Base-by-base conservation (phyloP, 176 grass and related monocot species). In the Thalia dealbata region DNA sequence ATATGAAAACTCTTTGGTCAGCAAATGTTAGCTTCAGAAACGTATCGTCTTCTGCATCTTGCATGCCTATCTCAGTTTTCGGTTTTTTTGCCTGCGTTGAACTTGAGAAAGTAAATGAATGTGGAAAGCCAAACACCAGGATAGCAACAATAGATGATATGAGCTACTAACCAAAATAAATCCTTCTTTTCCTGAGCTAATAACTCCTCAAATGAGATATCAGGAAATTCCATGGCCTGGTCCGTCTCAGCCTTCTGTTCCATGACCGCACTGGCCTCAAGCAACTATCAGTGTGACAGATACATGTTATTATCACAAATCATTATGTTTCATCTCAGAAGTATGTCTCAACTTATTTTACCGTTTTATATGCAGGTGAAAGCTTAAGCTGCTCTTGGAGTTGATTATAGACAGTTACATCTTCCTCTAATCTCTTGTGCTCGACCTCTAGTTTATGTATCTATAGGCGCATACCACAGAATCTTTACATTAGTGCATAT, bases 161-260 rank as follows among this genome's bases (percentile, higher is more conserved):
- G 6, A 10, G 58, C 23, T 45, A 75, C 73, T 41, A 6, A 86
- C 84, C 95, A 97, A 76, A 97, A 92, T 10, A 81, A 82, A 58
- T 97, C 95, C 74, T 91, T 79, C 81, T 97, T 93, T 91, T 97
- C 90, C 78, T 81, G 79, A 38, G 90, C 95, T 69, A 97, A 83
- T 69, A 97, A 51, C 56, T 97, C 95, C 76, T 97, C 95, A 5
- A 97, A 97, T 52, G 95, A 81, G 54, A 92, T 97, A 21, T 93
- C 90, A 6, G 77, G 79, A 50, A 73, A 51, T 71, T 86, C 89
- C 0, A 13, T 67, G n/a, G 69, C 46, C 42, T 82, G 74, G 42
- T 67, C 77, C 58, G 79, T 65, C 7, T 22, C 56, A 23, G 24
- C 26, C 56, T 81, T 78, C 74, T 52, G 56, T 42, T 92, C 83